Percentiles rank a stretch among this genome's conserved stretches.
Conservation (phyloP, 164 flowering plant species). For the Piper longum region DNA sequence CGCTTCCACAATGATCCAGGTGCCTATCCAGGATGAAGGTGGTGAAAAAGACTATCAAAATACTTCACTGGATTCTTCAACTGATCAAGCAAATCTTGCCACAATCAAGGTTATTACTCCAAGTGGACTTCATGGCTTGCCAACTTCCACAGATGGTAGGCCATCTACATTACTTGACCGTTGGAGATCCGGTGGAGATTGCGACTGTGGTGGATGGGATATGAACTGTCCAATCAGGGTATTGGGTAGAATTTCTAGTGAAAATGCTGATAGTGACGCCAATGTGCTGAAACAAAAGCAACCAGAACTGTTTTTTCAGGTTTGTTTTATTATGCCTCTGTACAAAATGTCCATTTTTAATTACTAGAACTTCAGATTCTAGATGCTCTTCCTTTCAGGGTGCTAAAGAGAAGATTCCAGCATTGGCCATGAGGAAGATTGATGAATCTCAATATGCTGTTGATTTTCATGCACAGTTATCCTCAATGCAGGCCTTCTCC, state of each 20-base stretch:
- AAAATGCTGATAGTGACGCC: constrained; percentile 15
- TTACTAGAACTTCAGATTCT: no score
- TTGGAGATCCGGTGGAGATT: constrained; percentile 87
- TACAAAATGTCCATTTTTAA: no score
- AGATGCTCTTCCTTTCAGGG: constrained; percentile 30
- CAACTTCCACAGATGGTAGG: constrained; percentile 28
- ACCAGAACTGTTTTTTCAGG: constrained; percentile 61
- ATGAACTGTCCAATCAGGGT: constrained; percentile 71
- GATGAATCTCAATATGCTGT: constrained; percentile 53
- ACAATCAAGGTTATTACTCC: constrained; percentile 61
- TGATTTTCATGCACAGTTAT: constrained; percentile 77
- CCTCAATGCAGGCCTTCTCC: constrained; percentile 82
- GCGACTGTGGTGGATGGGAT: constrained; percentile 99
- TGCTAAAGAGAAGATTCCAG: constrained; percentile 47
- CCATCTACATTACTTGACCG: constrained; percentile 72
- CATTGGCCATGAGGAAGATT: constrained; percentile 35
- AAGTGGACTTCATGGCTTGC: constrained; percentile 65
- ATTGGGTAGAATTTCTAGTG: constrained; percentile 23
- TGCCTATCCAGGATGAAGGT: constrained; percentile 32
- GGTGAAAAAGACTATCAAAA: constrained; percentile 8
- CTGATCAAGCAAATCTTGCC: constrained; percentile 17
- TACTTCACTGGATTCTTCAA: constrained; percentile 16
- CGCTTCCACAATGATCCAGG: constrained; percentile 62
- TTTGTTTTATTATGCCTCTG: constrained; percentile 12
- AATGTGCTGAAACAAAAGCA: constrained; percentile 21